Evolutionary conservation across 2,329 filamentous ascomycete species (phyloP).

Genomic region (Monascus ruber): DNA sequence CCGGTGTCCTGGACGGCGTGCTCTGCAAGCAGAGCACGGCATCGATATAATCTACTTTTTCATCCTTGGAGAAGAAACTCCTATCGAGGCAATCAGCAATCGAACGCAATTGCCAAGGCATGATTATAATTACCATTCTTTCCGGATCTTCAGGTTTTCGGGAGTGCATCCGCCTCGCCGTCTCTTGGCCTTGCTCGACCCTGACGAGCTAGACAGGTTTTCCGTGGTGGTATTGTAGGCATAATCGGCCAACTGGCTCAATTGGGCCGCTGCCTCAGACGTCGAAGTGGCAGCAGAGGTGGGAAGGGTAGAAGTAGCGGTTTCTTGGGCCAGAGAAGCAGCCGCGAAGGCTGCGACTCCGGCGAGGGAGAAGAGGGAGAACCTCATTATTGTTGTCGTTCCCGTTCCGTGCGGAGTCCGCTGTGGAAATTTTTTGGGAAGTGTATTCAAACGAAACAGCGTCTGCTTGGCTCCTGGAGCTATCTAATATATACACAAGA

Average conservation of each 20-base stretch:
- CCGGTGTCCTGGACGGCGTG: slow-evolving; percentile 24
- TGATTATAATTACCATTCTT: slow-evolving; percentile 2
- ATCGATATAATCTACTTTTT: slow-evolving; percentile 33
- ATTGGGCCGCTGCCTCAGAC: neutral
- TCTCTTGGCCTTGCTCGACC: no score
- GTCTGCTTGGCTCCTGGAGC: no score
- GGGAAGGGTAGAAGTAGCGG: neutral
- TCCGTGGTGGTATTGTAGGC: no score
- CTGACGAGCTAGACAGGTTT: no score
- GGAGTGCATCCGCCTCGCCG: no score
- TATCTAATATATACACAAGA: no score
- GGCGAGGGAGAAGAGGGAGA: neutral
- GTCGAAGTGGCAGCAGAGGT: slow-evolving; percentile 2
- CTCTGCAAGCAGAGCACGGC: slow-evolving; percentile 37
- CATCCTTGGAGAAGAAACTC: slow-evolving; percentile 18
- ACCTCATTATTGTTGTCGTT: neutral
- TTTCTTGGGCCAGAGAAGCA: neutral
- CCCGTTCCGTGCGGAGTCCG: neutral
- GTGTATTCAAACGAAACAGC: neutral
- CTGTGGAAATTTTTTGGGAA: neutral
- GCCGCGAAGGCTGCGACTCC: slow-evolving; percentile 1
- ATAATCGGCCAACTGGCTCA: no score
- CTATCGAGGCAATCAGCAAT: slow-evolving; percentile 3
- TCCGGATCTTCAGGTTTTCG: slow-evolving; percentile 1
- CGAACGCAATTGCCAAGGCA: no score